Base-by-base conservation (phyloP, 164 flowering plant species). In the Magnolia officinalis region DNA sequence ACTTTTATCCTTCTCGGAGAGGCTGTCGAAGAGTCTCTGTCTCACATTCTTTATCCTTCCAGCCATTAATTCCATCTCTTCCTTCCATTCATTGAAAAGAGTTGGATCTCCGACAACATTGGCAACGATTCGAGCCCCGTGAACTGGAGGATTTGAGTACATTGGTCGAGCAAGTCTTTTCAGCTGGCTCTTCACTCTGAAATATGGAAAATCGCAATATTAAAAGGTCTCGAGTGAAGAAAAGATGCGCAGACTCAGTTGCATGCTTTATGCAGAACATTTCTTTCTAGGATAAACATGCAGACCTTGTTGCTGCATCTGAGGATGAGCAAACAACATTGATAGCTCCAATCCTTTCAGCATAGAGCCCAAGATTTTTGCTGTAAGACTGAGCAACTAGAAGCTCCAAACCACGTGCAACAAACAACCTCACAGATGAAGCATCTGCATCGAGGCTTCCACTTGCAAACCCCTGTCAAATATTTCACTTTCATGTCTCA, bases 381-480 rank as follows among this genome's bases (percentile, higher is more conserved):
- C 98, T 92, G 80, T 96, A 96, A 52, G 99, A 93, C 84, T 93
- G 99, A 81, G 99, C 98, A 78, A 94, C 93, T 51, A 96, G 79
- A 82, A 94, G 80, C 86, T 96, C 99, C 94, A 93, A 78, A 49
- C 97, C 97, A 78, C 96, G 94, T 55, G 87, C 87, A 72, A 89
- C 95, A 84, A 96, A 93, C 77, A 87, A 75, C 78, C 99, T 89
- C 79, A 96, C 97, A 68, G 98, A 91, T 72, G 91, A 87, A 77
- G 99, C 98, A 88, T 96, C 99, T 79, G 52, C 90, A 81, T 93
- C 98, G 80, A 96, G 97, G 81, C 97, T 96, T 83, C 99, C 99
- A 83, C 99, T 96, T 70, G 99, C 98, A 90, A 93, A 94, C 59
- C 99, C 99, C 98, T 96, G 80, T 29, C 83, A 14, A 37, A 37